phyloP scores from a whole-genome alignment of 305 asterid species.

The Solanum hybrid region DNA sequence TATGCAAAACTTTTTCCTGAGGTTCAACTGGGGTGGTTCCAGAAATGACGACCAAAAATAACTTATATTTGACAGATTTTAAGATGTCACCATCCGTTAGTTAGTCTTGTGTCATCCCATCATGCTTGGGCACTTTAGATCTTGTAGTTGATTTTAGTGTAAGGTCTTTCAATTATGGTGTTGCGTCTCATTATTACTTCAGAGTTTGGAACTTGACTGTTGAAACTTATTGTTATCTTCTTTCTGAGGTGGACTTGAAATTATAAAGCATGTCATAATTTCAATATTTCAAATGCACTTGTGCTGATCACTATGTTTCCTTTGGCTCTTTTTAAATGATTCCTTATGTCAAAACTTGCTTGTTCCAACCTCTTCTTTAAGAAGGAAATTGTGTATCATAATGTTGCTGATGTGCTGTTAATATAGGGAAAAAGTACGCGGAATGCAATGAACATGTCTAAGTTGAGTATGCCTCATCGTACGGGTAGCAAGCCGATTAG shows the following conservation, averaged over 20 bases:
- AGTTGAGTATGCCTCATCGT: background rate
- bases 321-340: background rate
- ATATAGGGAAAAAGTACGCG: background rate
- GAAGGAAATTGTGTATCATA: constrained; percentile 21
- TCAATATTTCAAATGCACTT: background rate
- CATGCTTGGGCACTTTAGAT: background rate
- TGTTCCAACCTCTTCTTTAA: constrained; percentile 80
- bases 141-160: background rate
- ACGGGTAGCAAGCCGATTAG: background rate
- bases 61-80: background rate
- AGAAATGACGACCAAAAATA: background rate
- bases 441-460: background rate
- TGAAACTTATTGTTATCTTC: background rate
- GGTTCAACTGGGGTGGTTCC: background rate
- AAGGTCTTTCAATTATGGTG: background rate
- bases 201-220: background rate
- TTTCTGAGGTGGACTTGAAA: background rate
- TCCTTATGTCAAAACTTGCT: background rate
- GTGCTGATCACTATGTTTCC: background rate
- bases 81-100: background rate
- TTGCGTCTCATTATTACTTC: background rate
- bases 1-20: background rate
- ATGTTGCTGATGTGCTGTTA: background rate
- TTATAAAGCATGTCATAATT: background rate
- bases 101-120: background rate